Evolutionary conservation across 2,329 filamentous ascomycete species (phyloP), one percentile per base, ranked within the genome.

Genomic region (Verticillium zaregamsianum): DNA sequence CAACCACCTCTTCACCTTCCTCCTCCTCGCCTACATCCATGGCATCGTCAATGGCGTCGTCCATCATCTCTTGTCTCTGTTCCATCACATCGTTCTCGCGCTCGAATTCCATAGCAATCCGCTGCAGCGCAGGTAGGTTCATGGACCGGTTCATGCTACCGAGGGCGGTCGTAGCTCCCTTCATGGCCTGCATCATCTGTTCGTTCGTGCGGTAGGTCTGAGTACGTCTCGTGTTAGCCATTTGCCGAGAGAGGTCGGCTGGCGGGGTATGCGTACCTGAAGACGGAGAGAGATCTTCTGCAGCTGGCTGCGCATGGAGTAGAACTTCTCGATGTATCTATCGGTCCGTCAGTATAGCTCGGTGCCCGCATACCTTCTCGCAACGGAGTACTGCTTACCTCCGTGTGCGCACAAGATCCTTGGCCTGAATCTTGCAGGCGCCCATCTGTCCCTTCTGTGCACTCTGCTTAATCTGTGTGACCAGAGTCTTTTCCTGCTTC

Each of bases 181-280:
- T 99, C 95, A 99, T 98, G 9, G 93, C 95, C 77, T 97, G 92
- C 93, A 97, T 97, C 95, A 99, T 99, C 77, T 98, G 94, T 76
- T 99, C 95, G 76, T 99, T 99, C 68, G 93, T 97, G 66, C 95
- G 89, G 66, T 98, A 94, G 58, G 95, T 99, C 92, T 97, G 28
- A 14, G 14, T 3, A 14, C 9, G 39, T 61, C 62, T n/a, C 58
- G 37, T 40, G 12, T 23, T 37, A 23, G 23, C 55, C 20, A 28
- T 12, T 12, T 11, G 15, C 2, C 33, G 20, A 31, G 20, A 35
- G 20, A 15, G 15, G 39, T 11, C 6, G 14, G 32, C 17, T 6
- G 11, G 37, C 5, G 32, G 37, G 28, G 20, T 14, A 23, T 15
- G 11, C 15, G 59, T 79, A 95, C 92, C 86, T 98, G 95, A 72